Percentiles rank a stretch among this genome's conserved stretches.
Conservation (phyloP, 208 protist genomes). For the Herpetomonas muscarum region DNA sequence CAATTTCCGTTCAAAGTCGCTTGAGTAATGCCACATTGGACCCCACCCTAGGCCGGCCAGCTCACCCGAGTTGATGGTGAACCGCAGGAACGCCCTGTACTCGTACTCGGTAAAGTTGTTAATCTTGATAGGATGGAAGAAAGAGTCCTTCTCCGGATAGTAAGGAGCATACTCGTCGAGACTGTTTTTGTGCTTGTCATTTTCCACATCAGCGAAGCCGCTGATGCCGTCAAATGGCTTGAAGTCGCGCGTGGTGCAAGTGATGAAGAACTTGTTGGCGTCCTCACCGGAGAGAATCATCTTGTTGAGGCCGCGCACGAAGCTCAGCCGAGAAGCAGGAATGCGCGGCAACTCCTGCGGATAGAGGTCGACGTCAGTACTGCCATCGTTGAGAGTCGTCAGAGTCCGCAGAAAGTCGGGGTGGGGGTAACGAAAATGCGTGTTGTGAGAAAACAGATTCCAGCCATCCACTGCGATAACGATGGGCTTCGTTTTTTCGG, state of each 20-base stretch:
- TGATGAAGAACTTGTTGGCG: slow-evolving; percentile 90
- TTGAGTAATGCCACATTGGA: slow-evolving; percentile 89
- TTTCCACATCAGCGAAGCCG: slow-evolving; percentile 80
- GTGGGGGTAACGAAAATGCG: slow-evolving; percentile 91
- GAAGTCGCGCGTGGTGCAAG: slow-evolving; percentile 87
- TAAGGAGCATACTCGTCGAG: slow-evolving; percentile 91
- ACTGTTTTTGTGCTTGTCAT: slow-evolving; percentile 67
- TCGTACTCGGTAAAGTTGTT: slow-evolving; percentile 91
- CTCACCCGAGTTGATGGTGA: slow-evolving; percentile 88
- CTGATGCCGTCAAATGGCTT: slow-evolving; percentile 87
- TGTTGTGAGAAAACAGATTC: slow-evolving; percentile 88
- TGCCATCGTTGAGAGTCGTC: slow-evolving; percentile 69
- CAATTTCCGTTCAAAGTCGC: slow-evolving; percentile 88
- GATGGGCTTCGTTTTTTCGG: slow-evolving; percentile 78
- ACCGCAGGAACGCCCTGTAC: slow-evolving; percentile 80
- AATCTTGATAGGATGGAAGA: slow-evolving; percentile 85
- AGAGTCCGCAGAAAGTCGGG: slow-evolving; percentile 84
- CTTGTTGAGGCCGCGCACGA: slow-evolving; percentile 86
- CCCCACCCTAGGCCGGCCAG: slow-evolving; percentile 90
- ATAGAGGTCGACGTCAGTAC: slow-evolving; percentile 84
- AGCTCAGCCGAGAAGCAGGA: slow-evolving; percentile 80
- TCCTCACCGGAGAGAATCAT: slow-evolving; percentile 76
- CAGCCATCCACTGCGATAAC: slow-evolving; percentile 87
- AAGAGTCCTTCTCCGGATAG: slow-evolving; percentile 84
- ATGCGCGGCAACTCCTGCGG: slow-evolving; percentile 88